phyloP scores from a whole-genome alignment of 2,329 filamentous ascomycete genomes.

The Hymenoscyphus scutula region DNA sequence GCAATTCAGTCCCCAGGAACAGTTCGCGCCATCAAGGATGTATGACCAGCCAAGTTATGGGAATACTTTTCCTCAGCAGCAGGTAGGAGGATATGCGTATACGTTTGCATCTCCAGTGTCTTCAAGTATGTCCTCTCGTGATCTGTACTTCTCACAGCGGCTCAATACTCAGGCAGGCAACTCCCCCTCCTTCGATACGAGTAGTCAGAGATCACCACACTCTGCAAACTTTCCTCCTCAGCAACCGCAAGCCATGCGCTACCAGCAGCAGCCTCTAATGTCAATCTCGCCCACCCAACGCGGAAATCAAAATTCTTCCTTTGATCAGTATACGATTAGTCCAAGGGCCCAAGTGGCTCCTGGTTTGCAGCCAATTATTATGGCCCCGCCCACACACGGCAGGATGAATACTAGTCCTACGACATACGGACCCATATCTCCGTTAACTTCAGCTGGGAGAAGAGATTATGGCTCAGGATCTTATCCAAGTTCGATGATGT shows the following conservation, averaged over 20 bases:
- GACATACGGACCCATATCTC: slow-evolving; percentile 5
- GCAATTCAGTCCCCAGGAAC: slow-evolving; percentile 21
- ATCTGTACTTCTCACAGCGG: slow-evolving; percentile 22
- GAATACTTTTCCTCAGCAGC: slow-evolving; percentile 17
- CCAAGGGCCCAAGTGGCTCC: slow-evolving; percentile 14
- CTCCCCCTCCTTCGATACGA: slow-evolving; percentile 20
- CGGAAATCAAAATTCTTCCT: slow-evolving; percentile 1
- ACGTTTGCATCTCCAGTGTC: slow-evolving; percentile 19
- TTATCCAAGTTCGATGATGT: background rate
- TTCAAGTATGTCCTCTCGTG: slow-evolving; percentile 14
- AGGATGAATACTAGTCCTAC: slow-evolving; percentile 14
- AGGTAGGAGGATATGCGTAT: slow-evolving; percentile 14
- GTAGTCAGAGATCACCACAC: slow-evolving; percentile 21
- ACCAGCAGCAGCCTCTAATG: slow-evolving; percentile 8
- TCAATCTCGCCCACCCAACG: slow-evolving; percentile 17
- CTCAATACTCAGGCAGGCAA: slow-evolving; percentile 19
- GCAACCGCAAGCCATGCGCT: slow-evolving; percentile 11
- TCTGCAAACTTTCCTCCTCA: slow-evolving; percentile 19
- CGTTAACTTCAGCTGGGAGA: background rate
- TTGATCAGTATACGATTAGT: slow-evolving; percentile 11
- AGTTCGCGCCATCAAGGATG: slow-evolving; percentile 16
- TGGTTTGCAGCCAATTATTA: slow-evolving; percentile 6
- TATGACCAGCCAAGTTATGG: slow-evolving; percentile 15
- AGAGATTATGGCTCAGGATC: background rate
- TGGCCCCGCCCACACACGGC: slow-evolving; percentile 15